These are phyloP conservation scores for Ananas comosus DNA, from an alignment of 176 grass and related monocot genomes.

Conservation along the genomic window DNA sequence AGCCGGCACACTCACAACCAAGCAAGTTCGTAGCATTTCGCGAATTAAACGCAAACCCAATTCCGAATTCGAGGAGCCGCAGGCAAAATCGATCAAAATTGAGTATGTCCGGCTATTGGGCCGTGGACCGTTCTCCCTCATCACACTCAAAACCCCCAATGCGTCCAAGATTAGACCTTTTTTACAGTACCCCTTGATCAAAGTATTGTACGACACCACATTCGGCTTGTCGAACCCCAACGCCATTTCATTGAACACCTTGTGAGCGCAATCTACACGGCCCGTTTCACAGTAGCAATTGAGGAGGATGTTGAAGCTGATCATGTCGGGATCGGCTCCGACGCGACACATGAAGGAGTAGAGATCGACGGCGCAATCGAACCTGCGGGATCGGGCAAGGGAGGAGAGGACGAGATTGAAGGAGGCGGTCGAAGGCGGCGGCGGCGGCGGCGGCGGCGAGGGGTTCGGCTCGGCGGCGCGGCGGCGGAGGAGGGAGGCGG, in stretches of 20 bases:
- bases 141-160: slow-evolving; percentile 1
- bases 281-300: slow-evolving; percentile 12
- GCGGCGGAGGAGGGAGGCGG: background rate
- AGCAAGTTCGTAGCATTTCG: slow-evolving; percentile 14
- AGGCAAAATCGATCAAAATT: slow-evolving; percentile 22
- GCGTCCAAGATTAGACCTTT: slow-evolving; percentile 3
- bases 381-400: background rate
- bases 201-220: slow-evolving; percentile 25
- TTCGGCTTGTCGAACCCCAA: slow-evolving; percentile 1
- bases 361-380: background rate
- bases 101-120: slow-evolving; percentile 26
- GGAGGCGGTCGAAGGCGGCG: background rate
- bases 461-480: background rate
- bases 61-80: background rate
- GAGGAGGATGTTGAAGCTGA: slow-evolving; percentile 21
- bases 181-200: slow-evolving; percentile 15
- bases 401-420: slow-evolving; percentile 5
- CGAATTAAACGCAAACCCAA: slow-evolving; percentile 10
- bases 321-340: slow-evolving; percentile 7
- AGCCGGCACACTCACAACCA: slow-evolving; percentile 22
- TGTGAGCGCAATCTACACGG: slow-evolving; percentile 8
- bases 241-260: slow-evolving; percentile 31
- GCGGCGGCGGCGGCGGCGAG: background rate
- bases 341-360: background rate
- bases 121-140: background rate